These are phyloP conservation scores for Paralagenidium karlingii DNA, from an alignment of 352 stramenopile genomes.

Conservation along the genomic window DNA sequence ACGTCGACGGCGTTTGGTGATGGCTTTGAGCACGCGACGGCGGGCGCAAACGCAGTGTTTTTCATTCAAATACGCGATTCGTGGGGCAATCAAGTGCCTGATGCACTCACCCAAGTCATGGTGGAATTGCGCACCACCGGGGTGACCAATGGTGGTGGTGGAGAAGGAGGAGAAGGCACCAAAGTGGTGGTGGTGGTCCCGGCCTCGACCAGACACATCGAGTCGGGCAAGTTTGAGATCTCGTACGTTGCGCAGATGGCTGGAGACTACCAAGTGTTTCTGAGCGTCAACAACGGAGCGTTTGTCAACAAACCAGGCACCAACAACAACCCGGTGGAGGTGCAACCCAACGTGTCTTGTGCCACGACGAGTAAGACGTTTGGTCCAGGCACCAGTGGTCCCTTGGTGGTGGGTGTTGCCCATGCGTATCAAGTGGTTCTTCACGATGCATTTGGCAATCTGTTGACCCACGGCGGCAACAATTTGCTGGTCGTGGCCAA, in stretches of 20 bases:
- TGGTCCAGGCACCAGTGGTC: too few species aligned
- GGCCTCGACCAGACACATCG: not conserved
- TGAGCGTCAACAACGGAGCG: constrained; percentile 15
- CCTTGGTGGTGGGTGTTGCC: too few species aligned
- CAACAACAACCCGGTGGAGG: too few species aligned
- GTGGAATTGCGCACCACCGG: constrained; percentile 6
- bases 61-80: constrained; percentile 26
- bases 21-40: constrained; percentile 17
- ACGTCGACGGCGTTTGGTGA: constrained; percentile 18
- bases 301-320: too few species aligned
- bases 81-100: constrained; percentile 1
- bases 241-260: constrained; percentile 16
- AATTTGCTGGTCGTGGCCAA: too few species aligned
- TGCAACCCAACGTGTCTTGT: too few species aligned
- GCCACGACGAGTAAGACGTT: too few species aligned
- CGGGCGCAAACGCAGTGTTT: constrained; percentile 16
- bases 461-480: too few species aligned
- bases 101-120: constrained; percentile 8
- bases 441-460: too few species aligned
- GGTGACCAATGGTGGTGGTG: too few species aligned
- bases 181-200: constrained; percentile 1
- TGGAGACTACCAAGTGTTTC: constrained; percentile 17
- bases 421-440: too few species aligned
- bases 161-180: constrained; percentile 1
- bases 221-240: constrained; percentile 6